Percentiles rank a stretch among this genome's conserved stretches.
phyloP scores from a whole-genome alignment of 805 yeast genomes.

The Soucietia sequanensis region DNA sequence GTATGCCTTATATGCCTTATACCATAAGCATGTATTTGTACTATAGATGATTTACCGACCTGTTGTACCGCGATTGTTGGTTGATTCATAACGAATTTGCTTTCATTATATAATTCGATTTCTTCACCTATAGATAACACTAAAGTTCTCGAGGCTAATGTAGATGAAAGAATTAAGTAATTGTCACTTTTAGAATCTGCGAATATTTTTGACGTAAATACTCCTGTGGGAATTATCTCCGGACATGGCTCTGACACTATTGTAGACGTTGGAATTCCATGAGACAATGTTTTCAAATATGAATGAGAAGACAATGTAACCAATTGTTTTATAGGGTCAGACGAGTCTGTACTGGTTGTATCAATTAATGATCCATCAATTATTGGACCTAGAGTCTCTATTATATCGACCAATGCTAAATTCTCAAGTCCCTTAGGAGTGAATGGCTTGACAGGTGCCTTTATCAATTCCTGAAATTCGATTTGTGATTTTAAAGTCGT shows the following conservation, averaged over 20 bases:
- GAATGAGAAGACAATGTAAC: conserved; percentile 41
- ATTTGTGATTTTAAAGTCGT: conserved; percentile 10
- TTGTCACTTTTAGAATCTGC: conserved; percentile 51
- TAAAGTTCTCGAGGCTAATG: conserved; percentile 61
- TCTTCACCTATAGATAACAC: conserved; percentile 77
- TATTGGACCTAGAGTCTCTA: conserved; percentile 55
- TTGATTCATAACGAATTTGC: conserved; percentile 55
- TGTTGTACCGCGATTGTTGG: conserved; percentile 69
- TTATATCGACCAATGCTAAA: conserved; percentile 54
- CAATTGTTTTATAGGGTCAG: conserved; percentile 19
- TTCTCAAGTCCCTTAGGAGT: conserved; percentile 47
- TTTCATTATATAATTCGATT: conserved; percentile 70
- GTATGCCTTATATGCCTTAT: conserved; percentile 49
- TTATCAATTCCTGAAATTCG: conserved; percentile 3
- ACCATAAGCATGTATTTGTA: conserved; percentile 74
- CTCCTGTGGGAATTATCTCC: conserved; percentile 49
- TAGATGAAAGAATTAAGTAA: conserved; percentile 59
- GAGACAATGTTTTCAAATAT: conserved; percentile 45
- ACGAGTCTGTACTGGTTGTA: conserved; percentile 6
- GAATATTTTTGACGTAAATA: conserved; percentile 61
- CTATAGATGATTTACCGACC: conserved; percentile 59
- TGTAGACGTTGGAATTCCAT: conserved; percentile 60
- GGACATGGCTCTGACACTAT: conserved; percentile 80
- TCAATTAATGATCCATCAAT: conserved; percentile 22
- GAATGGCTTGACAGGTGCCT: conserved; percentile 9